Conservation (phyloP, 352 stramenopile genomes). For the Globisporangium echinulatum region DNA sequence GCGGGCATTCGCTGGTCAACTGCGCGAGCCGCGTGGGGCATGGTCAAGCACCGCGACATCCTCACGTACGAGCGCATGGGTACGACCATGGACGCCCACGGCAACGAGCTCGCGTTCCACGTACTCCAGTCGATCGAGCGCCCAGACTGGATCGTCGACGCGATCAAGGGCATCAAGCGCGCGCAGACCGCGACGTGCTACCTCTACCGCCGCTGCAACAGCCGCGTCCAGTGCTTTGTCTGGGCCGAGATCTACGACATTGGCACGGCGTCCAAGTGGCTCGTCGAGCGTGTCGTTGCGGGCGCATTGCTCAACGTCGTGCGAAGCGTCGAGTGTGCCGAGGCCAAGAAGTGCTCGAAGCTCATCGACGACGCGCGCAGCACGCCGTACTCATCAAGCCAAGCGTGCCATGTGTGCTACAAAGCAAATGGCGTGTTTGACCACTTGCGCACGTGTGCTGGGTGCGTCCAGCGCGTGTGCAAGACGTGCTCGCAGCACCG, state of each 20-base stretch:
- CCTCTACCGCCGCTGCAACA: conserved; percentile 26
- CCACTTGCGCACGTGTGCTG: conserved; percentile 13
- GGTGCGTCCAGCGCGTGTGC: conserved; percentile 32
- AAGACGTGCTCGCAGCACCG: conserved; percentile 21
- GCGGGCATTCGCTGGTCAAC: conserved; percentile 46
- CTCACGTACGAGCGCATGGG: conserved; percentile 22
- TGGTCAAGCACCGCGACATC: conserved; percentile 18
- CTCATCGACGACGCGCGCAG: conserved; percentile 24
- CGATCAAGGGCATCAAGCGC: conserved; percentile 23
- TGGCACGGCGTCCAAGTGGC: conserved; percentile 22
- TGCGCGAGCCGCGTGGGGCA: conserved; percentile 11
- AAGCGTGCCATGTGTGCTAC: conserved; percentile 2
- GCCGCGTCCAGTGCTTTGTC: conserved; percentile 33
- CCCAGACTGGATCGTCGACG: conserved; percentile 13
- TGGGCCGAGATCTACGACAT: conserved; percentile 27
- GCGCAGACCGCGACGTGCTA: conserved; percentile 35
- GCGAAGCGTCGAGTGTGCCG: conserved; percentile 25
- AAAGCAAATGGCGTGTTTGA: conserved; percentile 5
- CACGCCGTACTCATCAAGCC: conserved; percentile 1
- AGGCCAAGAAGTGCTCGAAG: conserved; percentile 34
- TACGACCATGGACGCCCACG: conserved; percentile 4
- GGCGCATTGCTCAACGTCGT: conserved; percentile 30
- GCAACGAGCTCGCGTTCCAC: conserved; percentile 17
- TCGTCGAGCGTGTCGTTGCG: conserved; percentile 40
- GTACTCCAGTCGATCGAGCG: conserved; percentile 17